These are phyloP conservation scores for Verticillium longisporum DNA, from an alignment of 2,329 filamentous ascomycete genomes.

Conservation along the genomic window DNA sequence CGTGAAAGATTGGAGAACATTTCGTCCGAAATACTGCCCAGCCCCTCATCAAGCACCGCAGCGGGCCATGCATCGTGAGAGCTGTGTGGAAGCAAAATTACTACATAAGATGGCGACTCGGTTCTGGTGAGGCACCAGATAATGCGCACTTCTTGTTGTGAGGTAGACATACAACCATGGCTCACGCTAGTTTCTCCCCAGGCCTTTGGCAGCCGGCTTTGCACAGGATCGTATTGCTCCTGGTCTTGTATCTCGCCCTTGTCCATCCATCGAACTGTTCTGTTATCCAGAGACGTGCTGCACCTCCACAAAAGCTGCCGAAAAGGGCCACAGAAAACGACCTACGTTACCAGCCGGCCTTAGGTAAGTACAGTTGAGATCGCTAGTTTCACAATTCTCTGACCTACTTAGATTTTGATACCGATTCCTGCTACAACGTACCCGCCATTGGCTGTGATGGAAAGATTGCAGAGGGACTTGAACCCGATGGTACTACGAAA, in stretches of 20 bases:
- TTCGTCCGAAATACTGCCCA: background rate
- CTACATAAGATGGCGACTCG: background rate
- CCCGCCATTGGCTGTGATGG: constrained; percentile 27
- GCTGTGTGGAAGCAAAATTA: background rate
- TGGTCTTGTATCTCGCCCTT: background rate
- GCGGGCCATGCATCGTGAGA: background rate
- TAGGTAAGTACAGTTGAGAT: background rate
- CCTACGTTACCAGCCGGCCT: background rate
- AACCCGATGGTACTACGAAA: constrained; percentile 5
- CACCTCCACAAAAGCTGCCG: background rate
- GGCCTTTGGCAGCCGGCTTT: background rate
- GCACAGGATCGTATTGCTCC: background rate
- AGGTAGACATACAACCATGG: background rate
- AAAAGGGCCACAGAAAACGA: background rate
- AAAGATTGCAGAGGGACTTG: constrained; percentile 22
- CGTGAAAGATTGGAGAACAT: background rate
- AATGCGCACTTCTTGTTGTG: no score
- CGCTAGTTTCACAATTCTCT: background rate
- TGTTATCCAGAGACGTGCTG: background rate
- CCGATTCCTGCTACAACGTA: constrained; percentile 30
- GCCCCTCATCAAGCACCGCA: background rate
- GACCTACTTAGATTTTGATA: constrained; percentile 20
- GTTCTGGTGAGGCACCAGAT: background rate
- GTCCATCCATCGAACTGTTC: background rate
- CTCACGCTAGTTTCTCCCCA: background rate